These are phyloP conservation scores for Geranomyces variabilis DNA, from an alignment of 192 early-diverging fungal genomes.

Conservation along the genomic window DNA sequence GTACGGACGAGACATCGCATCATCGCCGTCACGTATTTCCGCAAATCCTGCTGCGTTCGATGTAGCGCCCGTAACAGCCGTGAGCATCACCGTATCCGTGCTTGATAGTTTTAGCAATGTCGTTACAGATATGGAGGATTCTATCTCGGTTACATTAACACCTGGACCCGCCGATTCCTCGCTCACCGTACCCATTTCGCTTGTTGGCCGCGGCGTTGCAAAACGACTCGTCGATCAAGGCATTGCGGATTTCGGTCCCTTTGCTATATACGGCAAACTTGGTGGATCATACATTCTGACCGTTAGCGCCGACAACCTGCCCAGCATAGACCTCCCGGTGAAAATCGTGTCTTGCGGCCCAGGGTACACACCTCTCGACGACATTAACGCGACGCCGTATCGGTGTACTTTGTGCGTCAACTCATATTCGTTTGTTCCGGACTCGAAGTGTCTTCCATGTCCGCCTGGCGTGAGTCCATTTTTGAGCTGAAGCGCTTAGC, in stretches of 20 bases:
- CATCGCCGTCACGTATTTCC: not conserved
- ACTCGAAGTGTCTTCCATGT: conserved; percentile 21
- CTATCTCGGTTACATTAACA: not conserved
- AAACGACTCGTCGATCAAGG: conserved; percentile 13
- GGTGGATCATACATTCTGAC: not conserved
- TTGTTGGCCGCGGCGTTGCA: conserved; percentile 10
- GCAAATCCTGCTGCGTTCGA: not conserved
- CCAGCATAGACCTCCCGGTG: not conserved
- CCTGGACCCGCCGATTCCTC: not conserved
- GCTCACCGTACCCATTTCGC: conserved; percentile 1
- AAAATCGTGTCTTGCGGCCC: conserved; percentile 19
- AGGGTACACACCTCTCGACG: conserved; percentile 10
- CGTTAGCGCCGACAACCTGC: conserved; percentile 1
- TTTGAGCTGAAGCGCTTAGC: not conserved
- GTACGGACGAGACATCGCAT: conserved; percentile 4
- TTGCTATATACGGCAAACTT: conserved; percentile 7
- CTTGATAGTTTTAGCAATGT: conserved; percentile 6
- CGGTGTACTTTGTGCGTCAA: conserved; percentile 3
- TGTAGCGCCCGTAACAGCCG: not conserved
- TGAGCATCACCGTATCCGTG: conserved; percentile 7
- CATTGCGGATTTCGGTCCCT: conserved; percentile 19
- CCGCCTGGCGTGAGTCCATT: conserved; percentile 5
- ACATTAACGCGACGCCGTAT: conserved; percentile 12
- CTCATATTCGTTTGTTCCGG: conserved; percentile 21
- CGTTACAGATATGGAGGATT: conserved; percentile 16